These are phyloP conservation scores for Cercospora sp. DNA, from an alignment of 2,329 filamentous ascomycete species.

Conservation along the genomic window DNA sequence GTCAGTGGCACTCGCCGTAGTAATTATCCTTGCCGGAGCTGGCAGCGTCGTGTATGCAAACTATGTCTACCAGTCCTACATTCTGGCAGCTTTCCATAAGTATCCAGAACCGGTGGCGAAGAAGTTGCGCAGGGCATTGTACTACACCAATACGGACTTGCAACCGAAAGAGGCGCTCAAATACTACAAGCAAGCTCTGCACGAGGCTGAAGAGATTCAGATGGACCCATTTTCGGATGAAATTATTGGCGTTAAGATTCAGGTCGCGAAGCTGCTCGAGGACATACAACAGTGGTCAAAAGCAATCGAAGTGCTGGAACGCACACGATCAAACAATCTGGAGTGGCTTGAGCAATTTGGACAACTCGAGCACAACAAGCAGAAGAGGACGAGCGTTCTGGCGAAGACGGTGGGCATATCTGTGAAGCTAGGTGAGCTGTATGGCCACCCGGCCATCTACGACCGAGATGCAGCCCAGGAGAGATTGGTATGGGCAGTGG, in stretches of 20 bases:
- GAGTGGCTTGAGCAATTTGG: constrained; percentile 50
- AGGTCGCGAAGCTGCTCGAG: constrained; percentile 77
- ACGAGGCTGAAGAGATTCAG: constrained; percentile 68
- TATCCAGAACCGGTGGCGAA: constrained; percentile 71
- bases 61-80: constrained; percentile 50
- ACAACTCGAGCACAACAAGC: constrained; percentile 44
- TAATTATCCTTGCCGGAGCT: constrained; percentile 42
- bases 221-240: constrained; percentile 91
- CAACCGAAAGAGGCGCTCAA: constrained; percentile 76
- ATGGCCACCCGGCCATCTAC: constrained; percentile 72
- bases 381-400: constrained; percentile 65
- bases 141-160: constrained; percentile 75
- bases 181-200: constrained; percentile 78
- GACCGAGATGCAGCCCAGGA: constrained; percentile 74
- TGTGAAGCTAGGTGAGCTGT: constrained; percentile 83
- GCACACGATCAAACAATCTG: constrained; percentile 68
- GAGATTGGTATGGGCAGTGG: constrained; percentile 75
- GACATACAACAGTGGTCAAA: constrained; percentile 68
- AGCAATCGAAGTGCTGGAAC: constrained; percentile 75
- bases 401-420: constrained; percentile 73
- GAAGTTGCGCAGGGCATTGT: constrained; percentile 78
- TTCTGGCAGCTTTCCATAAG: constrained; percentile 53
- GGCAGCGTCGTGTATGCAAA: constrained; percentile 47
- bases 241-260: constrained; percentile 83
- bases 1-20: constrained; percentile 39